phyloP scores from a whole-genome alignment of 495 filamentous ascomycete genomes.

The Penicillium mononematosum region DNA sequence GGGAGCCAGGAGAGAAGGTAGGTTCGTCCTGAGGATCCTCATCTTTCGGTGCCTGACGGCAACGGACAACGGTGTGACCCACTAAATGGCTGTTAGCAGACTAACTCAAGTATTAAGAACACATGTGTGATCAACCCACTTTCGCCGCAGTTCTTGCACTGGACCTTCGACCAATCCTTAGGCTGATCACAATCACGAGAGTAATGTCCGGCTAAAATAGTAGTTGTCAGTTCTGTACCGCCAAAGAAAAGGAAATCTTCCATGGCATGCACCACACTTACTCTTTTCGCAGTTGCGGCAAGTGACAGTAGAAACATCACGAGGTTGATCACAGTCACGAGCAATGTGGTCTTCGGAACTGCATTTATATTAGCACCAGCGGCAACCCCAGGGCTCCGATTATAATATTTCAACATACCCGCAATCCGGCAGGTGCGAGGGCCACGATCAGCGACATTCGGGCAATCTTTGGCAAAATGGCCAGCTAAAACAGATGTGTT shows the following conservation, averaged over 20 bases:
- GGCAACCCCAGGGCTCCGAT: not conserved
- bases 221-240: not conserved
- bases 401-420: constrained; percentile 38
- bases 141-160: constrained; percentile 74
- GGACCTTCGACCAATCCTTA: constrained; percentile 69
- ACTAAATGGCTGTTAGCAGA: constrained; percentile 38
- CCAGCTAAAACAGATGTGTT: constrained; percentile 53
- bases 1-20: not conserved
- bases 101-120: not conserved
- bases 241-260: not conserved
- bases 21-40: constrained; percentile 22
- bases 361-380: constrained; percentile 21
- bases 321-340: constrained; percentile 56
- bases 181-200: constrained; percentile 74
- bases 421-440: constrained; percentile 64
- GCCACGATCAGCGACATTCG: constrained; percentile 46
- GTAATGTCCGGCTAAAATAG: constrained; percentile 60
- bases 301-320: constrained; percentile 45
- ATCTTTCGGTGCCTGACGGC: constrained; percentile 41
- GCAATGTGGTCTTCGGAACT: constrained; percentile 53
- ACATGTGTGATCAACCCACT: constrained; percentile 42
- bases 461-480: constrained; percentile 84
- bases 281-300: constrained; percentile 72
- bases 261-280: constrained; percentile 18
- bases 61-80: constrained; percentile 67